phyloP scores from a whole-genome alignment of 208 protist species.

The Trypanosoma scelopori region DNA sequence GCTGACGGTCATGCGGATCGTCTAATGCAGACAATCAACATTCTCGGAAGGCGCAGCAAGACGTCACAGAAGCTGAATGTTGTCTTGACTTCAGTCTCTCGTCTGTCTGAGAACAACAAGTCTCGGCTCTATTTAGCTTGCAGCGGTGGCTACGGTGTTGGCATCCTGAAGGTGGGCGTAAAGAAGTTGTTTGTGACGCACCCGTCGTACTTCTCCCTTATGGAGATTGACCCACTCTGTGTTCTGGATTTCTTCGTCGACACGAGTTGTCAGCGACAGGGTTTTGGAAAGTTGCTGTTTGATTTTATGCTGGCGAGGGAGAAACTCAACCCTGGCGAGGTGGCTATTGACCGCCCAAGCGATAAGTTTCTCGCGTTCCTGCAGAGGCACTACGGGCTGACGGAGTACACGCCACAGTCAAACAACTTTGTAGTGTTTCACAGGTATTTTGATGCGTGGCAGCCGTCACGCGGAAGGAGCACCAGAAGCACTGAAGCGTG shows the following conservation, averaged over 20 bases:
- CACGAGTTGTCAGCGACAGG: constrained; percentile 77
- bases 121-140: constrained; percentile 70
- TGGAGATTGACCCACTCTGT: constrained; percentile 91
- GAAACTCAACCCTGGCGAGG: constrained; percentile 37
- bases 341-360: constrained; percentile 93
- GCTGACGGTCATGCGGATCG: constrained; percentile 25
- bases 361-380: constrained; percentile 90
- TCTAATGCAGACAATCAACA: constrained; percentile 78
- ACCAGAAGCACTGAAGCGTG: background rate
- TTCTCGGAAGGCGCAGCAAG: constrained; percentile 63
- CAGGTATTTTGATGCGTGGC: constrained; percentile 68
- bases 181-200: constrained; percentile 90
- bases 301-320: constrained; percentile 60
- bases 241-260: constrained; percentile 95
- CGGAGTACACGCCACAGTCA: constrained; percentile 70
- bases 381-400: constrained; percentile 81
- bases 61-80: constrained; percentile 52
- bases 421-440: constrained; percentile 95
- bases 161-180: constrained; percentile 88
- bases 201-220: constrained; percentile 36
- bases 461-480: constrained; percentile 12
- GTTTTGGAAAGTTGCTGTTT: constrained; percentile 83
- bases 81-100: constrained; percentile 63
- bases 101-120: constrained; percentile 58
- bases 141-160: constrained; percentile 53